phyloP scores from a whole-genome alignment of 192 early-diverging fungal species.

The Podila minutissima region DNA sequence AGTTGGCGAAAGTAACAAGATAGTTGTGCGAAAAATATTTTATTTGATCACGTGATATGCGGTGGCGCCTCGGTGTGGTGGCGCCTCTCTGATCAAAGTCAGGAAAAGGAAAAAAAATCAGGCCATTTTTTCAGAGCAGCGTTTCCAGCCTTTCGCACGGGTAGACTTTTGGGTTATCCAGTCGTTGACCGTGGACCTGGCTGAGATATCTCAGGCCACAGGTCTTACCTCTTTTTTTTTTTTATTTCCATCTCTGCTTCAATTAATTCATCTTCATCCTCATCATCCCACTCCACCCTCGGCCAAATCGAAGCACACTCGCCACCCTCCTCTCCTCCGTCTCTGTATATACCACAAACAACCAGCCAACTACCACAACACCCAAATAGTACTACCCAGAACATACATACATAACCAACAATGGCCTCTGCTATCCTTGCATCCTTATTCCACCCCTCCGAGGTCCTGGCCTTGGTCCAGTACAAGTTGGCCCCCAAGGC shows the following conservation, averaged over 20 bases:
- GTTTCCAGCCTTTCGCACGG: background rate
- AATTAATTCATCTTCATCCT: constrained; percentile 1
- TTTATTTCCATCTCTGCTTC: constrained; percentile 3
- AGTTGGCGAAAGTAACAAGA: no score
- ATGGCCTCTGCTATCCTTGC: constrained; percentile 68
- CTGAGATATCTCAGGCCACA: background rate
- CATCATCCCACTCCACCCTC: background rate
- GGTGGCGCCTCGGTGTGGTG: no score
- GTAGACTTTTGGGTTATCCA: constrained; percentile 1
- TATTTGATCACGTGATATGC: no score
- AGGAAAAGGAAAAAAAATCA: background rate
- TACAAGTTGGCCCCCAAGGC: constrained; percentile 64
- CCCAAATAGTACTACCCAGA: background rate
- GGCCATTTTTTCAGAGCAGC: background rate
- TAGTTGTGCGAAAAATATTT: no score
- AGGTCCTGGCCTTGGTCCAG: constrained; percentile 84
- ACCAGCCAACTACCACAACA: background rate
- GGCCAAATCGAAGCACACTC: background rate
- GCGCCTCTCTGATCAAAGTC: background rate
- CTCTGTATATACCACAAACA: constrained; percentile 4
- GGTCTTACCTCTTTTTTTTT: background rate
- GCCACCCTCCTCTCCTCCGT: background rate
- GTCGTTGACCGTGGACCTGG: background rate
- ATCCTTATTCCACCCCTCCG: constrained; percentile 84
- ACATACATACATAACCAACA: background rate